Base-by-base conservation (phyloP, 2,329 filamentous ascomycete genomes). In the Penicillium sp. region DNA sequence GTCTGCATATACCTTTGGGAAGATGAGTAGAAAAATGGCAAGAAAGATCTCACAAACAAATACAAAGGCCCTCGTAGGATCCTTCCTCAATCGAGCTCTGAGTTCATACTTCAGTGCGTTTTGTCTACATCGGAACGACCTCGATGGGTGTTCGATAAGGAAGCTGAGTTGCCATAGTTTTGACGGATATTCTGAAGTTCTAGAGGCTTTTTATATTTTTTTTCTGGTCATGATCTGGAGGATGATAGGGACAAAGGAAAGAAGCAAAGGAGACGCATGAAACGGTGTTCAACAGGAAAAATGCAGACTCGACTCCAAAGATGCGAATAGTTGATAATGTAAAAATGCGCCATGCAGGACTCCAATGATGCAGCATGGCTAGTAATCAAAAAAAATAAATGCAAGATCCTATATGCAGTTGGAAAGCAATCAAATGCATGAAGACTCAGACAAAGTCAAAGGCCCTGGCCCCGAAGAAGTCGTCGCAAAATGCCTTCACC, bases 401-500 rank as follows among this genome's bases (percentile, higher is more conserved):
- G 36, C 28, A 26, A 33, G 36, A 26, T 44, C 34, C 34, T 23
- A 39, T 48, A 41, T 53, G 43, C 36, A 26, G 21, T 29, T 13
- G 43, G 18, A 38, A 33, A 44, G 13, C 34, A 23, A 6, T 21
- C 2, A 28, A 28, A 46, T 36, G 42, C 44, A 50, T n/a, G 15
- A 7, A 21, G 31, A 48, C 12, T 23, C 10, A 21, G 18, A 33
- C n/a, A 13, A 26, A 7, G 44, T 69, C 52, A 73, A 18, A 72
- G 51, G 28, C 70, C 70, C 56, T 74, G 67, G 4, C 67, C 70
- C 7, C 61, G 62, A 21, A 79, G 66, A 34, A 79, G 57, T 9
- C 70, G 65, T 53, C 67, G 65, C 45, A 79, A 64, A 47, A 79
- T 74, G 29, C 72, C 74, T 51, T 76, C 75, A 21, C 80, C 79